phyloP scores from a whole-genome alignment of 2,329 filamentous ascomycete species.

The Alternaria hordeiaustralica region DNA sequence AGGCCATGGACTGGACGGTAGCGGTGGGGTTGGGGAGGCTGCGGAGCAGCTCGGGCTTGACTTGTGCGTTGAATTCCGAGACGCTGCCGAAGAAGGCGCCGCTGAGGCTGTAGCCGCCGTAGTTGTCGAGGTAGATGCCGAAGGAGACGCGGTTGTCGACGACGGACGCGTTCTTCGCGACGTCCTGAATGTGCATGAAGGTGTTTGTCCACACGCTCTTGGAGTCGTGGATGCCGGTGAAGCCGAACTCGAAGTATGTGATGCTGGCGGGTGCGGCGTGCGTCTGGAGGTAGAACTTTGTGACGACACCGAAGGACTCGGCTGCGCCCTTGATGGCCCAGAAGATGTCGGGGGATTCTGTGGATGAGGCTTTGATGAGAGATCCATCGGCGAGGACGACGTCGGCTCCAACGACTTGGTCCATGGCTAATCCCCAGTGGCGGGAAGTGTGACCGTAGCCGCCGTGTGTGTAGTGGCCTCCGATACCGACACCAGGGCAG shows the following conservation, averaged over 20 bases:
- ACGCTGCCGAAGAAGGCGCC: slow-evolving; percentile 52
- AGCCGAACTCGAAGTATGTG: slow-evolving; percentile 38
- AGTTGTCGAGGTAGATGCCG: slow-evolving; percentile 51
- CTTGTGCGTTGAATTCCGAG: slow-evolving; percentile 46
- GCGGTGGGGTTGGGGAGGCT: slow-evolving; percentile 37
- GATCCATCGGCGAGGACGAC: slow-evolving; percentile 51
- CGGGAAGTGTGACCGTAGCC: slow-evolving; percentile 46
- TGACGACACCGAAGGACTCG: slow-evolving; percentile 51
- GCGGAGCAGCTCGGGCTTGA: slow-evolving; percentile 50
- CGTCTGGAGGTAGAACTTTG: slow-evolving; percentile 47
- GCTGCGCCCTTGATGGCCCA: slow-evolving; percentile 53
- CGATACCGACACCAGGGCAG: slow-evolving; percentile 55
- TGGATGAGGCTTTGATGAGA: slow-evolving; percentile 43
- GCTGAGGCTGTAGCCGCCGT: slow-evolving; percentile 41
- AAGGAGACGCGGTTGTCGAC: slow-evolving; percentile 52
- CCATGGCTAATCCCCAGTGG: slow-evolving; percentile 46
- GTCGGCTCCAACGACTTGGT: slow-evolving; percentile 43
- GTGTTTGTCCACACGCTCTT: slow-evolving; percentile 44
- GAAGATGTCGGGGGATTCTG: slow-evolving; percentile 50
- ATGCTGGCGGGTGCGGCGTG: slow-evolving; percentile 34
- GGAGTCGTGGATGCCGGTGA: slow-evolving; percentile 31
- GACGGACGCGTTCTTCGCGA: slow-evolving; percentile 49
- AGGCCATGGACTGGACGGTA: slow-evolving; percentile 38
- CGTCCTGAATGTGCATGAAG: slow-evolving; percentile 52
- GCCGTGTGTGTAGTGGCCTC: slow-evolving; percentile 47